Base-by-base conservation (phyloP, 2,329 filamentous ascomycete genomes). In the Triangularia verruculosa region DNA sequence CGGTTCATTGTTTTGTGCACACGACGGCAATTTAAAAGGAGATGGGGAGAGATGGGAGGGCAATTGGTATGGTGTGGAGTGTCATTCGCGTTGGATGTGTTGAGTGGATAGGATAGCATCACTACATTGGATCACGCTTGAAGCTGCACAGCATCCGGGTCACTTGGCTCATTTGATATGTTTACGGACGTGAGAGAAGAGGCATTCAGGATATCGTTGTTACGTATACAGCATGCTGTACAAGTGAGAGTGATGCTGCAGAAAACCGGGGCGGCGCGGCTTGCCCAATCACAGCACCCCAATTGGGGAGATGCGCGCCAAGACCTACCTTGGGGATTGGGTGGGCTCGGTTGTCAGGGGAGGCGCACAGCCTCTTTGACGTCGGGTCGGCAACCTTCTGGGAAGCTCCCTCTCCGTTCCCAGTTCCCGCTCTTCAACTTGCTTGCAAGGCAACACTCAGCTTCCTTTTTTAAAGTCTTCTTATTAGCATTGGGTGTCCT, bases 361-460 rank as follows among this genome's bases (percentile, higher is more conserved):
- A 47, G 39, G 39, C 39, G 63, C 66, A 67, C 66, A 64, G 66
- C 66, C 66, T 62, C 61, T 24, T 63, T 62, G 63, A 64, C 59
- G 61, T 67, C 59, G 24, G 25, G 17, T 59, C n/a, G 39, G 39
- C n/a, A 47, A 47, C 39, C 32, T 59, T n/a, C 54, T 54, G 25
- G 60, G 32, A 53, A 66, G 61, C 61, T 65, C 59, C 53, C 59
- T 62, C 63, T 57, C 52, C 24, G 17, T 64, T 56, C 59, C 56
- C 20, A 34, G 63, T 61, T 64, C n/a, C 57, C 43, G 15, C 34
- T 39, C 34, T 39, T 47, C n/a, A 47, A 47, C 39, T 1, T 47
- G 15, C 39, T 47, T 12, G 39, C 39, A 17, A 47, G 39, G n/a
- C n/a, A 47, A 4, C 39, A 47, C 3, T n/a, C 34, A 47, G 6